A percentile compares a stretch with the other conserved stretches of the same genome.
Evolutionary conservation across 805 yeast species (phyloP).

Genomic region (Suhomyces sp.): DNA sequence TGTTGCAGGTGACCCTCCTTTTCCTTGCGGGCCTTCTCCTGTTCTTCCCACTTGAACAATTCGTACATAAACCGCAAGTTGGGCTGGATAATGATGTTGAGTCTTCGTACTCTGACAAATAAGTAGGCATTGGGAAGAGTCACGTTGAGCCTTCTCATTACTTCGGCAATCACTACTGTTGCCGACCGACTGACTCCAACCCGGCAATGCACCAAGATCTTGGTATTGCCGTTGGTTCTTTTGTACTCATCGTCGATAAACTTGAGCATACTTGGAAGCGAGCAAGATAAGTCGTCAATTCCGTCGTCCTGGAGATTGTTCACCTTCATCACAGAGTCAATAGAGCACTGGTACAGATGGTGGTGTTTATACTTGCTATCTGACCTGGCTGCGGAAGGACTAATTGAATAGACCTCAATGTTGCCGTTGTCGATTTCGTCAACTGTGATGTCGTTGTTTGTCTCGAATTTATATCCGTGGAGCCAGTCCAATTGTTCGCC

Average conservation of each 20-base stretch:
- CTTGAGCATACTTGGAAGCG: constrained; percentile 60
- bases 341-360: constrained; percentile 14
- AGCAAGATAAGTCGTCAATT: constrained; percentile 65
- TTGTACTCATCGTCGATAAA: constrained; percentile 51
- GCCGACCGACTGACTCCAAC: constrained; percentile 96
- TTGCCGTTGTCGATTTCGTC: constrained; percentile 27
- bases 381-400: constrained; percentile 13
- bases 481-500: constrained; percentile 80
- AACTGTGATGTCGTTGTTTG: constrained; percentile 19
- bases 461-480: constrained; percentile 26
- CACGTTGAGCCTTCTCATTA: constrained; percentile 70
- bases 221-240: constrained; percentile 22
- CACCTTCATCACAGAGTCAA: constrained; percentile 56
- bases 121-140: constrained; percentile 77
- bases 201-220: constrained; percentile 79
- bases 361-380: background rate
- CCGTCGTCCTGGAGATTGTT: constrained; percentile 88
- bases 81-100: constrained; percentile 93
- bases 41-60: constrained; percentile 56
- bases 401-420: constrained; percentile 29
- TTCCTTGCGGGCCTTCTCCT: constrained; percentile 15
- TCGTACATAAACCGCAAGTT: constrained; percentile 90
- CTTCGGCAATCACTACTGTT: constrained; percentile 93
- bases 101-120: constrained; percentile 82
- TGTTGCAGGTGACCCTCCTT: background rate